Conservation (phyloP, 2,329 filamentous ascomycete genomes). For the Ceratocystis cacaofunesta region DNA sequence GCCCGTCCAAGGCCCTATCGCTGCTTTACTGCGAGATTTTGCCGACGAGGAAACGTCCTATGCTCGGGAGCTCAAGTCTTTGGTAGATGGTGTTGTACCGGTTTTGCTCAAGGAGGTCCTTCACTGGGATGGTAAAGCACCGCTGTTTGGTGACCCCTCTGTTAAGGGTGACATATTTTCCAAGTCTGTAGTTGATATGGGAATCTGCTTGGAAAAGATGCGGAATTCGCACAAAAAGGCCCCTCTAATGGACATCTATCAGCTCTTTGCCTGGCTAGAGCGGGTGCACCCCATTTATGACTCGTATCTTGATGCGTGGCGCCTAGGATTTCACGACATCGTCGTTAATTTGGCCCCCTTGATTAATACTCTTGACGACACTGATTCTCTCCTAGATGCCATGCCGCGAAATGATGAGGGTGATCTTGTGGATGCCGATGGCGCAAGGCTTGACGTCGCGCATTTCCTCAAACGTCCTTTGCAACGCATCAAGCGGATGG, state of each 20-base stretch:
- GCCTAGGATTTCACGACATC: constrained; percentile 84
- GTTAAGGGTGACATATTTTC: constrained; percentile 41
- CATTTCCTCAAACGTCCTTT: constrained; percentile 82
- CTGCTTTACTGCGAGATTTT: constrained; percentile 67
- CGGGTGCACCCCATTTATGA: constrained; percentile 64
- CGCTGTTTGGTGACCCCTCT: constrained; percentile 10
- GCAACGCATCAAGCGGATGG: constrained; percentile 72
- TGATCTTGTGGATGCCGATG: constrained; percentile 55
- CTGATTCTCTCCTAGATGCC: constrained; percentile 43
- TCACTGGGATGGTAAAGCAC: constrained; percentile 45
- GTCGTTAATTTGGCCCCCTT: constrained; percentile 81
- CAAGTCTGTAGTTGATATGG: constrained; percentile 88
- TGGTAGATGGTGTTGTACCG: constrained; percentile 90
- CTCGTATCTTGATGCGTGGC: constrained; percentile 77
- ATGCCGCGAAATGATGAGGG: constrained; percentile 49
- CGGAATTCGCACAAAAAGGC: constrained; percentile 68
- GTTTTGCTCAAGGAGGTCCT: constrained; percentile 78
- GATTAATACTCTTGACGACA: constrained; percentile 36
- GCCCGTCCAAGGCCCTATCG: constrained; percentile 38
- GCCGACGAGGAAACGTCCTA: constrained; percentile 75
- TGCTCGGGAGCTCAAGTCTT: constrained; percentile 73
- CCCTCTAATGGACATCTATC: constrained; percentile 55
- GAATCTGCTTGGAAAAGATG: constrained; percentile 71
- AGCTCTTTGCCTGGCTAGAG: constrained; percentile 68
- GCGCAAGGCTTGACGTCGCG: constrained; percentile 85